These are phyloP conservation scores for Lodderomyces jiufengensis DNA, from an alignment of 1,139 yeast genomes.

Conservation along the genomic window DNA sequence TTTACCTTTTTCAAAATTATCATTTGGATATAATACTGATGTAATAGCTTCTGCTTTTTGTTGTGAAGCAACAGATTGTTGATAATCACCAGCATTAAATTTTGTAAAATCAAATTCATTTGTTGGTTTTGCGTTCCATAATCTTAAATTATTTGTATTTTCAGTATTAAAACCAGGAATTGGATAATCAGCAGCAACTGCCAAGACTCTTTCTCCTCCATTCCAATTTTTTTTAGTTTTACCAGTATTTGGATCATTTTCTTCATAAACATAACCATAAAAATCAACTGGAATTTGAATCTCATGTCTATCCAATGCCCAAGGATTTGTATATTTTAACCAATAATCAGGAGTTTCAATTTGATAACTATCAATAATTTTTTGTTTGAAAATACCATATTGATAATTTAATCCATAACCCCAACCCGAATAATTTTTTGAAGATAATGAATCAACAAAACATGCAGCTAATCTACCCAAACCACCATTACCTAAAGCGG, in stretches of 20 bases:
- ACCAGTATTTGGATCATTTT: constrained; percentile 51
- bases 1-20: constrained; percentile 87
- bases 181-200: constrained; percentile 92
- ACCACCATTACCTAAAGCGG: constrained; percentile 95
- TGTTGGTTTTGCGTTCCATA: constrained; percentile 91
- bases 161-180: constrained; percentile 85
- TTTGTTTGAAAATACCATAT: constrained; percentile 90
- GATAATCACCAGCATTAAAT: constrained; percentile 90
- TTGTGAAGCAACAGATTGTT: constrained; percentile 77
- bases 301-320: constrained; percentile 88
- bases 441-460: constrained; percentile 83
- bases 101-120: constrained; percentile 88
- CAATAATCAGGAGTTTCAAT: constrained; percentile 94
- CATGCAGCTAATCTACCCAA: constrained; percentile 94
- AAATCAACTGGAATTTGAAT: constrained; percentile 91
- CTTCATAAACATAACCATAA: constrained; percentile 77
- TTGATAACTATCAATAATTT: constrained; percentile 87
- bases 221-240: constrained; percentile 64
- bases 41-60: constrained; percentile 90
- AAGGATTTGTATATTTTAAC: constrained; percentile 83
- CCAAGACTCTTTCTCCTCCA: constrained; percentile 86
- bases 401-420: constrained; percentile 93
- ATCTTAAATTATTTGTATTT: constrained; percentile 83
- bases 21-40: constrained; percentile 89
- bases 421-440: constrained; percentile 91